phyloP scores from a whole-genome alignment of 177 flowering plant genomes.

The Tripterygium wilfordii region DNA sequence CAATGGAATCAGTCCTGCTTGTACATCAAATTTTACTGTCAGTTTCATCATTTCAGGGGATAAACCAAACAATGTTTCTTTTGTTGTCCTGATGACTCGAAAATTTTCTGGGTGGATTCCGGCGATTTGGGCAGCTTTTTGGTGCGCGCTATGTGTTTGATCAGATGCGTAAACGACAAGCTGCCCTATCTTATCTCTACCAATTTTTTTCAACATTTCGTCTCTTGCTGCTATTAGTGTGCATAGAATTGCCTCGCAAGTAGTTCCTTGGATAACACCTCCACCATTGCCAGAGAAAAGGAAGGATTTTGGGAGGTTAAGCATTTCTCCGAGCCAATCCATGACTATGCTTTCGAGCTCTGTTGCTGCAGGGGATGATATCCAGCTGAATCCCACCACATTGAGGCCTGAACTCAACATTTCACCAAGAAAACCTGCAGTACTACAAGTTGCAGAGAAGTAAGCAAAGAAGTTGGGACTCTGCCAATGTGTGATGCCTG shows the following conservation, averaged over 20 bases:
- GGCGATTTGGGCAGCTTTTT: conserved; percentile 40
- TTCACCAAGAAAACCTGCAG: conserved; percentile 58
- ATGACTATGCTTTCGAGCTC: conserved; percentile 65
- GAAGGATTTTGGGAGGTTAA: conserved; percentile 49
- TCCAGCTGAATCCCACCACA: conserved; percentile 69
- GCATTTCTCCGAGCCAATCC: conserved; percentile 69
- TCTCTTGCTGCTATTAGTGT: conserved; percentile 60
- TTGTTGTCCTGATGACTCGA: conserved; percentile 23
- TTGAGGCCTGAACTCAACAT: conserved; percentile 61
- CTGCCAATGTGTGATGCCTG: conserved; percentile 72
- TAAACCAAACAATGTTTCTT: conserved; percentile 22
- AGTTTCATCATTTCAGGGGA: conserved; percentile 17
- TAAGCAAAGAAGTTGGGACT: conserved; percentile 75
- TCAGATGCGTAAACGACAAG: conserved; percentile 60
- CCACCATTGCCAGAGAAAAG: conserved; percentile 56
- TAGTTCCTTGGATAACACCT: conserved; percentile 54
- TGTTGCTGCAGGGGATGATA: conserved; percentile 66
- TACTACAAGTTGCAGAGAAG: conserved; percentile 57
- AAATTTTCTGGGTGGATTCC: conserved; percentile 39
- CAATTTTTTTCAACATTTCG: conserved; percentile 12
- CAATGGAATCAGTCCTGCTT: conserved; percentile 45
- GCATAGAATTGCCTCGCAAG: conserved; percentile 49
- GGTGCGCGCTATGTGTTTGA: conserved; percentile 51
- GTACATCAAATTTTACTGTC: conserved; percentile 36
- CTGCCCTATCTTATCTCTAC: conserved; percentile 16